A percentile compares a stretch with the other conserved stretches of the same genome.
Evolutionary conservation across 1,284 basidiomycete species (phyloP).

Genomic region (Ceratorhiza oryzae-sativae): DNA sequence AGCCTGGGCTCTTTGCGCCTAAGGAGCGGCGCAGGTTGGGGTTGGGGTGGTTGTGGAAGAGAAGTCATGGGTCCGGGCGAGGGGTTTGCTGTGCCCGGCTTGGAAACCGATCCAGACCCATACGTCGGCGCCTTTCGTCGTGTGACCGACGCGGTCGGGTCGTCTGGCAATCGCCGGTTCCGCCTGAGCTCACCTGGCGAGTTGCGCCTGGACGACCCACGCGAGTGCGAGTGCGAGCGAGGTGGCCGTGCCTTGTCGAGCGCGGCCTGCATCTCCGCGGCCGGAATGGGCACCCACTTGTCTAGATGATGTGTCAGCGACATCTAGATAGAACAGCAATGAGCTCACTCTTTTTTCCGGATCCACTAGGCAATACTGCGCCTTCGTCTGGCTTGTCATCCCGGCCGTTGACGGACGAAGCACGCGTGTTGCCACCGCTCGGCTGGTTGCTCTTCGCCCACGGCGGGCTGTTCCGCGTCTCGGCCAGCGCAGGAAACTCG

Average conservation of each 20-base stretch:
- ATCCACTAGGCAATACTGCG: conserved; percentile 1
- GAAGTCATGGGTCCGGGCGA: conserved; percentile 20
- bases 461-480: conserved; percentile 10
- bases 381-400: conserved; percentile 13
- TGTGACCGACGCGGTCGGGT: background rate
- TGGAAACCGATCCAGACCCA: conserved; percentile 6
- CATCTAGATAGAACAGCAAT: background rate
- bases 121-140: conserved; percentile 28
- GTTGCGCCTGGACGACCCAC: conserved; percentile 25
- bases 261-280: conserved; percentile 52
- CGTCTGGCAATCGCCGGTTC: conserved; percentile 13
- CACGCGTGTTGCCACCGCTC: conserved; percentile 25
- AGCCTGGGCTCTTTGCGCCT: conserved; percentile 12
- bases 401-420: conserved; percentile 25
- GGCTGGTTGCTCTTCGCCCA: conserved; percentile 22
- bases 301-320: conserved; percentile 43
- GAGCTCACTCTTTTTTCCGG: conserved; percentile 30
- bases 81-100: conserved; percentile 22
- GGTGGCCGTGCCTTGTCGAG: conserved; percentile 49
- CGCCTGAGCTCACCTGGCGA: conserved; percentile 26
- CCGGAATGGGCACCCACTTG: conserved; percentile 53
- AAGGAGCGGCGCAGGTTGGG: background rate
- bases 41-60: background rate
- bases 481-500: conserved; percentile 33
- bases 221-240: conserved; percentile 29